Percentiles rank a stretch among this genome's conserved stretches.
Evolutionary conservation across 495 filamentous ascomycete species (phyloP).

Genomic region (Aspergillus bertholletiae): DNA sequence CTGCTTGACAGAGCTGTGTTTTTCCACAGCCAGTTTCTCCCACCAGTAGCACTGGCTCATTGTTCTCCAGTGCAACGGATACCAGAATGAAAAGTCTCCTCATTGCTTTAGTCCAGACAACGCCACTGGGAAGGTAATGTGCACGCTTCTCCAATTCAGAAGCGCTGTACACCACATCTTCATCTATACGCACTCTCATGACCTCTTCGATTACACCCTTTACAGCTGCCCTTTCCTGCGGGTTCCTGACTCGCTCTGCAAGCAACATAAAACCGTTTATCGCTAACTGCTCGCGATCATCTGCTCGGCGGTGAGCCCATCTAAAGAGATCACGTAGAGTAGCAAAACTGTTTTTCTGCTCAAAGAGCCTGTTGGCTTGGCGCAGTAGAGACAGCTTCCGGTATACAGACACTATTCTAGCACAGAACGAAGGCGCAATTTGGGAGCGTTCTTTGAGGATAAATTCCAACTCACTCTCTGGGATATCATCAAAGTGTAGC

Average conservation of each 20-base stretch:
- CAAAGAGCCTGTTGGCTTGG: constrained; percentile 85
- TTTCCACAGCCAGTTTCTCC: constrained; percentile 98
- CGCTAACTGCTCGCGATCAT: constrained; percentile 83
- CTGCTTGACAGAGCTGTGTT: constrained; percentile 90
- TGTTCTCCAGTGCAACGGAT: constrained; percentile 76
- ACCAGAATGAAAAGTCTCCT: constrained; percentile 83
- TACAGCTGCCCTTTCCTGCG: constrained; percentile 77
- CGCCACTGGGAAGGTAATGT: constrained; percentile 43
- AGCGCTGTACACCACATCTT: constrained; percentile 66
- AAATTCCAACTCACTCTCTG: constrained; percentile 87
- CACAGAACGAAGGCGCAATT: constrained; percentile 87
- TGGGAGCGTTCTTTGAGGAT: constrained; percentile 86
- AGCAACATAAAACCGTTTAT: constrained; percentile 94
- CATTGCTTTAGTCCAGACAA: constrained; percentile 97
- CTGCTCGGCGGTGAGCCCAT: constrained; percentile 86
- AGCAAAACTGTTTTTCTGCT: constrained; percentile 96
- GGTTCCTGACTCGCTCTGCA: constrained; percentile 89
- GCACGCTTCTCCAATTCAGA: constrained; percentile 47
- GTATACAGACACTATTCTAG: constrained; percentile 89
- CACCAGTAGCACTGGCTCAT: constrained; percentile 90
- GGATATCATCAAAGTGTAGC: constrained; percentile 97
- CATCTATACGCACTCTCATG: constrained; percentile 80
- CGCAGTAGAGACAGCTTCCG: constrained; percentile 83
- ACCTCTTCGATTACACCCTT: constrained; percentile 89
- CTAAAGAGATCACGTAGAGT: constrained; percentile 94